Percentiles rank a stretch among this genome's conserved stretches.
Conservation (phyloP, 352 stramenopile species). For the Phytophthora quininea region DNA sequence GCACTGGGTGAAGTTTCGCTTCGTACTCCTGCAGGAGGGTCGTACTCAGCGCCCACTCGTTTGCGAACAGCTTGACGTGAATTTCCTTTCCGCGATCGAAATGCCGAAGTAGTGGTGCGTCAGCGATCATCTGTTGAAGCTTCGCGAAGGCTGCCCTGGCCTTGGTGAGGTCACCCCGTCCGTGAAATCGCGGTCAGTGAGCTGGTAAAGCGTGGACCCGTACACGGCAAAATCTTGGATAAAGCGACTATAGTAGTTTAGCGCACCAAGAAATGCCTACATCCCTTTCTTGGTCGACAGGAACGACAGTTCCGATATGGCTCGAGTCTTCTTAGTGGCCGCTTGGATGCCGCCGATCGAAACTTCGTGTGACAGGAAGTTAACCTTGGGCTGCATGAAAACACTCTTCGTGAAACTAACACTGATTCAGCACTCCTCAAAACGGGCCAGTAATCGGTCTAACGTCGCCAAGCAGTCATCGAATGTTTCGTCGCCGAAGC, state of each 20-base stretch:
- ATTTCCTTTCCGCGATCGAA: neutral
- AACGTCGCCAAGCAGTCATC: neutral
- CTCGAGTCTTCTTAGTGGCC: neutral
- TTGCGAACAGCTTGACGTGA: neutral
- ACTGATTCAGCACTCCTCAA: neutral
- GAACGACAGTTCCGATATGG: neutral
- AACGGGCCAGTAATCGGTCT: neutral
- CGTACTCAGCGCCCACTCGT: neutral
- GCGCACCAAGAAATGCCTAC: neutral
- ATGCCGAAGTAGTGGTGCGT: neutral
- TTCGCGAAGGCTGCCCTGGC: neutral
- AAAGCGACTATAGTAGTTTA: neutral
- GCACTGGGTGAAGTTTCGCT: neutral
- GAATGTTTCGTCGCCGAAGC: neutral
- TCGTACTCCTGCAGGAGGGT: neutral
- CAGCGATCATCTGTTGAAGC: neutral
- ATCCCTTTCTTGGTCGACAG: neutral
- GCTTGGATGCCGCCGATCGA: neutral
- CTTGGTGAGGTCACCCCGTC: neutral
- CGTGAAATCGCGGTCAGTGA: neutral
- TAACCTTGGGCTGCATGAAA: neutral
- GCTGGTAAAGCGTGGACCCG: neutral
- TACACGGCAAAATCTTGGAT: neutral
- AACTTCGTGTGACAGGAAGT: neutral
- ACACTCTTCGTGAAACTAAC: neutral